Evolutionary conservation across 768 basidiomycete genomes (phyloP), one percentile per base, ranked within the genome.

Genomic region (Gymnopilus junonius): DNA sequence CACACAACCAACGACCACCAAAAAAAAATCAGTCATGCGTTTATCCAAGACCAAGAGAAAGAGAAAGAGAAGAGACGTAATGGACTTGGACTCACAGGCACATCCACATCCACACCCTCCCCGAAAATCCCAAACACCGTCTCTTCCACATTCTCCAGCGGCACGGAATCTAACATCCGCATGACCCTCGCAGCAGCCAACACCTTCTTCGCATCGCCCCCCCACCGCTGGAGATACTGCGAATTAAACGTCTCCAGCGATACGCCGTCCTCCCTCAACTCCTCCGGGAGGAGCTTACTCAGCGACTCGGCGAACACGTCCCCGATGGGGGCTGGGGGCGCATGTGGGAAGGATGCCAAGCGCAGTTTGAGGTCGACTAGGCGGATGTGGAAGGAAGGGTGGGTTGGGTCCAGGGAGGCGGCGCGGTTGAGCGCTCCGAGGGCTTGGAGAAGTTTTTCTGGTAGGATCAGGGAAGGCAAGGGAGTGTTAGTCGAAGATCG

Each of bases 401-500:
- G 72, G 15, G 86, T 76, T 0, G 84, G 64, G 56, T 87, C 81
- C 11, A 94, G 65, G 3, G 77, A 70, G 17, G 79, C 79, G 0
- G 90, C 92, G 4, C 75, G 79, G 11, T 78, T 79, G 4, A 98
- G 82, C 0, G 91, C 92, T 66, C 82, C 82, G 3, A 87, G 74
- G 0, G 95, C 95, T 68, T 94, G 92, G 35, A 96, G 77, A 63
- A 88, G 87, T 74, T 94, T 93, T 71, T 87, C 95, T 95, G 32
- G n/a, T n/a, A n/a, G n/a, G n/a, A n/a, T n/a, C n/a, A n/a, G n/a
- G n/a, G n/a, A n/a, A n/a, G n/a, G n/a, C n/a, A n/a, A n/a, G n/a
- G n/a, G n/a, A n/a, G n/a, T n/a, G n/a, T n/a, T n/a, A n/a, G n/a
- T n/a, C n/a, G n/a, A n/a, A n/a, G n/a, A n/a, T n/a, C n/a, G n/a